phyloP scores from a whole-genome alignment of 1,139 yeast species.

The Blastobotrys ciferrii region DNA sequence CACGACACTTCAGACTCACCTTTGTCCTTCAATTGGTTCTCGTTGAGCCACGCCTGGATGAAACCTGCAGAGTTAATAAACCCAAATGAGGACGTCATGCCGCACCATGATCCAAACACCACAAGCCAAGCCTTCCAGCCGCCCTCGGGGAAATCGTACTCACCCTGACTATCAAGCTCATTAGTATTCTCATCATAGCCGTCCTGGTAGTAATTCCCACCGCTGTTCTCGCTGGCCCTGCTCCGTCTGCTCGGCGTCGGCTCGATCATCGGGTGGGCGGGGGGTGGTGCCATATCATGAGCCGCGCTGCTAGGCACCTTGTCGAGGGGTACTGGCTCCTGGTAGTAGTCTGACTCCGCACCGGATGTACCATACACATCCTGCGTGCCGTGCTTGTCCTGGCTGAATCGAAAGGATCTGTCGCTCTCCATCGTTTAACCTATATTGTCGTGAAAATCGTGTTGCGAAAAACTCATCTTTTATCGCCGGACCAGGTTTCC shows the following conservation, averaged over 20 bases:
- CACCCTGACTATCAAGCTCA: neutral
- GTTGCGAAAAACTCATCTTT: neutral
- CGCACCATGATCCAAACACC: constrained; percentile 59
- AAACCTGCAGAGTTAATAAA: constrained; percentile 59
- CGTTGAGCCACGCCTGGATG: constrained; percentile 54
- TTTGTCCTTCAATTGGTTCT: constrained; percentile 46
- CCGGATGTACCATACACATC: neutral
- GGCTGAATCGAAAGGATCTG: neutral
- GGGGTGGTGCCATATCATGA: constrained; percentile 15
- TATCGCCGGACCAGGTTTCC: neutral
- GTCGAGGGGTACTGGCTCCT: neutral
- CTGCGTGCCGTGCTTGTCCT: neutral
- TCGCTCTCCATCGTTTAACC: neutral
- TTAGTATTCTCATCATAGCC: neutral
- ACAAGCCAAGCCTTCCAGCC: constrained; percentile 45
- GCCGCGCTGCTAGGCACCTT: constrained; percentile 1
- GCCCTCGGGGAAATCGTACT: constrained; percentile 56
- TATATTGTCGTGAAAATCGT: neutral
- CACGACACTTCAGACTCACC: constrained; percentile 53
- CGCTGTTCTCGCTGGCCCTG: neutral
- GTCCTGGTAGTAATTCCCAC: neutral
- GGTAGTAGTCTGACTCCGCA: neutral
- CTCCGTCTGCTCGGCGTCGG: constrained; percentile 10
- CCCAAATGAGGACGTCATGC: constrained; percentile 63
- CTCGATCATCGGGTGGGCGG: constrained; percentile 17